These are phyloP conservation scores for Chiua virens DNA, from an alignment of 768 basidiomycete genomes.

Conservation along the genomic window DNA sequence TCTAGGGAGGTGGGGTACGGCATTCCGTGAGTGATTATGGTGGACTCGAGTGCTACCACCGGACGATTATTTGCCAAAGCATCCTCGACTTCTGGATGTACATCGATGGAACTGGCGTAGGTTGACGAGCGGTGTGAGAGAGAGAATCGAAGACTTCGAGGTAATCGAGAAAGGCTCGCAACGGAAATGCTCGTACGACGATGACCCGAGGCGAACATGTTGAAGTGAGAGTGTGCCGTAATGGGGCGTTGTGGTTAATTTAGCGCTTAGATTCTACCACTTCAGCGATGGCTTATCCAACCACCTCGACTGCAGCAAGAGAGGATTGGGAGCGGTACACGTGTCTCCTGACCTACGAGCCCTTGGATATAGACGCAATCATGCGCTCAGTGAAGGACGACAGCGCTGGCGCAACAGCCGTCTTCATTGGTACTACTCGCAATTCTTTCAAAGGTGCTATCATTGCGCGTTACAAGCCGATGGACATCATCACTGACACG, in stretches of 20 bases:
- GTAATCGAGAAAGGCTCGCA: conserved; percentile 1
- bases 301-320: conserved; percentile 26
- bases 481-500: conserved; percentile 6
- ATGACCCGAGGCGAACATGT: conserved; percentile 17
- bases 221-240: not conserved
- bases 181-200: conserved; percentile 1
- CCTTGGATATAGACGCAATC: conserved; percentile 57
- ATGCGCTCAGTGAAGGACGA: conserved; percentile 63
- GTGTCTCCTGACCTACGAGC: conserved; percentile 58
- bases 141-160: conserved; percentile 6
- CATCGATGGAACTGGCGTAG: conserved; percentile 48
- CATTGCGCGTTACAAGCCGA: not conserved
- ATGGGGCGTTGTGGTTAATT: not conserved
- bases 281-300: conserved; percentile 23
- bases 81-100: conserved; percentile 82
- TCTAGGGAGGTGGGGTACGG: conserved; percentile 77
- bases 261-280: not conserved
- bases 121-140: not conserved
- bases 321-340: conserved; percentile 21
- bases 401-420: conserved; percentile 66
- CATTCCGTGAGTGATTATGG: conserved; percentile 91
- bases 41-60: conserved; percentile 89
- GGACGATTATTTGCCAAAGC: conserved; percentile 66
- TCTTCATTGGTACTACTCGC: conserved; percentile 85
- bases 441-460: conserved; percentile 76